phyloP scores from a whole-genome alignment of 1,284 basidiomycete genomes.

The Puccinia hordei region DNA sequence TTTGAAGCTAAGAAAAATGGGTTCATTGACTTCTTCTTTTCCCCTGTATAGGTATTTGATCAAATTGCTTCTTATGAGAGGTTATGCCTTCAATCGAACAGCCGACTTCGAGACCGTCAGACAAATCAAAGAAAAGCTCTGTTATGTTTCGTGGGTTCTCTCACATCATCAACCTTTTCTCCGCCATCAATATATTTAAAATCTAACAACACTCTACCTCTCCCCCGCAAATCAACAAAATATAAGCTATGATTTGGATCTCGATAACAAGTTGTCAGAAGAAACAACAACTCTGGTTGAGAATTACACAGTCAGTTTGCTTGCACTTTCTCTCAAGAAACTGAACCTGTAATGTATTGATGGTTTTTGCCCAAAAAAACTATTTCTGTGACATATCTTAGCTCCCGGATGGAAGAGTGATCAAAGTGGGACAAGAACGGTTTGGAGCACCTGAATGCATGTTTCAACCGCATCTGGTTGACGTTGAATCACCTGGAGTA shows the following conservation, averaged over 20 bases:
- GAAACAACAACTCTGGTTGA: slow-evolving; percentile 97
- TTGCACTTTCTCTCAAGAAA: neutral
- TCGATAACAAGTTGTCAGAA: slow-evolving; percentile 89
- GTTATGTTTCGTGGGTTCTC: slow-evolving; percentile 79
- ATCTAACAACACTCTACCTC: neutral
- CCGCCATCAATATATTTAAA: neutral
- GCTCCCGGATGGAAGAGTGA: slow-evolving; percentile 92
- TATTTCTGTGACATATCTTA: slow-evolving; percentile 58
- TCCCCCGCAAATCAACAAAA: neutral
- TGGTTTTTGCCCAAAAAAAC: too few species aligned
- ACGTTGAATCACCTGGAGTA: slow-evolving; percentile 93
- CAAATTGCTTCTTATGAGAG: slow-evolving; percentile 95
- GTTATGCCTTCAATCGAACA: slow-evolving; percentile 98
- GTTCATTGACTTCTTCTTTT: neutral
- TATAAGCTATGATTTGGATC: slow-evolving; percentile 94
- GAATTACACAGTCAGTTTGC: slow-evolving; percentile 77
- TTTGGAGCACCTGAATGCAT: slow-evolving; percentile 99
- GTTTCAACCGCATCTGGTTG: slow-evolving; percentile 98
- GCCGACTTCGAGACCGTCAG: slow-evolving; percentile 98
- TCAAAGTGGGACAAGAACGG: slow-evolving; percentile 98
- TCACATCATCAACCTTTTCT: neutral
- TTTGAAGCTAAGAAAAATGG: neutral
- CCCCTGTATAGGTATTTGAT: slow-evolving; percentile 71
- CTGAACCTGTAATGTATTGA: slow-evolving; percentile 2
- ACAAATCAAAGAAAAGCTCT: slow-evolving; percentile 98